Percentiles rank a stretch among this genome's conserved stretches.
These are phyloP conservation scores for Brassica incana DNA, from an alignment of 345 rosid species.

Conservation along the genomic window DNA sequence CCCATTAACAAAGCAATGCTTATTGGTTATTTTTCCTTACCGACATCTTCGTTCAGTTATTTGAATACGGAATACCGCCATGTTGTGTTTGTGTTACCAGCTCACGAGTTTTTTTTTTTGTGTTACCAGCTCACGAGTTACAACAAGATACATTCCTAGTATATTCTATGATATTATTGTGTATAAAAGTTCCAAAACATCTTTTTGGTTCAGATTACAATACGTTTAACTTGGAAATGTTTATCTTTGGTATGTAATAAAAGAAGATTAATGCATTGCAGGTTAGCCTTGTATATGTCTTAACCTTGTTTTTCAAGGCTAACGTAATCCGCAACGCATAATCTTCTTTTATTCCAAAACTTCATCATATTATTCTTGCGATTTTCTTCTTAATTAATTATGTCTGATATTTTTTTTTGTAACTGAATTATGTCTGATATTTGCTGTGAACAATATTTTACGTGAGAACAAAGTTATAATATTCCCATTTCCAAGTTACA, in stretches of 20 bases:
- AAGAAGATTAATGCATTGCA: too few species aligned
- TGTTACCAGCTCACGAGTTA: too few species aligned
- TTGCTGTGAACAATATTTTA: background rate
- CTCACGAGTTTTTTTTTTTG: too few species aligned
- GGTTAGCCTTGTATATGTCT: background rate
- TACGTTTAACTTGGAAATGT: background rate
- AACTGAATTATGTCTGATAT: background rate
- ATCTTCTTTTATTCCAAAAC: background rate
- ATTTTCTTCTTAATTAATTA: background rate
- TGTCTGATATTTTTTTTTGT: too few species aligned
- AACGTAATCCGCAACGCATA: background rate
- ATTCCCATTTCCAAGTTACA: background rate
- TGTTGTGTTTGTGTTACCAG: too few species aligned
- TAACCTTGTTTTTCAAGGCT: conserved; percentile 3
- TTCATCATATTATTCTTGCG: background rate
- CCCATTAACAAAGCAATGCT: background rate
- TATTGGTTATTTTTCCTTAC: background rate
- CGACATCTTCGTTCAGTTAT: background rate
- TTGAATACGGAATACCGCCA: background rate
- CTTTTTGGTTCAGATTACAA: background rate
- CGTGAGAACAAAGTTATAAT: background rate
- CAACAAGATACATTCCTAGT: too few species aligned
- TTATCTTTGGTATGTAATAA: background rate
- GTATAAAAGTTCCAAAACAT: background rate
- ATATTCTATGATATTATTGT: too few species aligned